These are phyloP conservation scores for Ophiostoma angusticollis DNA, from an alignment of 2,329 filamentous ascomycete species.

Conservation along the genomic window DNA sequence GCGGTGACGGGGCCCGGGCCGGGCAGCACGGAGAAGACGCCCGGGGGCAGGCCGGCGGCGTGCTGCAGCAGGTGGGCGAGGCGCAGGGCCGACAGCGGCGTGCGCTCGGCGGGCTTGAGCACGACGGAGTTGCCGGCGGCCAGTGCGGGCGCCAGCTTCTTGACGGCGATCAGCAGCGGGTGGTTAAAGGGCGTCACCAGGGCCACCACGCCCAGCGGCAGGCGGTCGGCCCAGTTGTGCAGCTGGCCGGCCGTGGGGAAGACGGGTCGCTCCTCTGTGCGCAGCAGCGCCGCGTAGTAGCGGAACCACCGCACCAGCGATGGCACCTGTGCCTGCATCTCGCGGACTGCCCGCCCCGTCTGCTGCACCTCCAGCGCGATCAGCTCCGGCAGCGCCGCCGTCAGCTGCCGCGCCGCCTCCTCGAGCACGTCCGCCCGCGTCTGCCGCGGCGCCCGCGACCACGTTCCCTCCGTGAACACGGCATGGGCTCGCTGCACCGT, in stretches of 20 bases:
- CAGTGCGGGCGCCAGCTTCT: constrained; percentile 48
- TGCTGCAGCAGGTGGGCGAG: constrained; percentile 48
- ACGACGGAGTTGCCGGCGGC: constrained; percentile 47
- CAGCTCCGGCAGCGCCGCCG: constrained; percentile 37
- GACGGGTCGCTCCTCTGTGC: constrained; percentile 54
- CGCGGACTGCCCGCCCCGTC: constrained; percentile 54
- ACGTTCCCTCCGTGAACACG: constrained; percentile 37
- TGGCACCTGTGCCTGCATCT: constrained; percentile 58
- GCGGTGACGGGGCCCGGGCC: constrained; percentile 42
- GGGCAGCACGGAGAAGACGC: constrained; percentile 51
- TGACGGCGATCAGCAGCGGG: constrained; percentile 43
- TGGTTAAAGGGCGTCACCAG: constrained; percentile 48
- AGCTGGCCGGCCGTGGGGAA: constrained; percentile 51
- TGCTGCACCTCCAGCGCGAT: constrained; percentile 53
- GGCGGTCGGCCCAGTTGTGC: constrained; percentile 41
- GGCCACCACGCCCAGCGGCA: constrained; percentile 44
- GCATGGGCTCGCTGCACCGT: constrained; percentile 29
- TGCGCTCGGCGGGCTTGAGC: constrained; percentile 50
- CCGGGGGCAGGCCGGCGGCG: constrained; percentile 58
- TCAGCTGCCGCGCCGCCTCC: constrained; percentile 41
- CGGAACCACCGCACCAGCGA: constrained; percentile 57
- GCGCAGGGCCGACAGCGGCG: constrained; percentile 46
- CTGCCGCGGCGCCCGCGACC: constrained; percentile 44
- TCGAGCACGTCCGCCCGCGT: constrained; percentile 50
- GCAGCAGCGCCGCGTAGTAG: constrained; percentile 55